Evolutionary conservation across 2,329 filamentous ascomycete genomes (phyloP).

Genomic region (Aspergillus amoenus): DNA sequence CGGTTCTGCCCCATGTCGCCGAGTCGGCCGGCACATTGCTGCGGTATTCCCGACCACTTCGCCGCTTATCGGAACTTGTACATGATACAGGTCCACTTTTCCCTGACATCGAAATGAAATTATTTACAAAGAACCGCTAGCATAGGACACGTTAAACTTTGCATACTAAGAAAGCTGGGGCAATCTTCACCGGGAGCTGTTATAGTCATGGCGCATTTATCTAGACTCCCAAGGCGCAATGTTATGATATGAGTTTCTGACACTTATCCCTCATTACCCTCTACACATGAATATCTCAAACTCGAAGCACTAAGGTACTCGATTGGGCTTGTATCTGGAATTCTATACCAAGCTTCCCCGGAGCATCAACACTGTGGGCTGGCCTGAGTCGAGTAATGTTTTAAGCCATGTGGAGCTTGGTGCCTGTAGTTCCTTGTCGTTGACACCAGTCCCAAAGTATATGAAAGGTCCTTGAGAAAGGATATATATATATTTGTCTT

Average conservation of each 20-base stretch:
- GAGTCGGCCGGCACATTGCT: constrained; percentile 27
- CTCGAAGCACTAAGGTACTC: background rate
- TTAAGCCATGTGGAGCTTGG: background rate
- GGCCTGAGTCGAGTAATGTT: background rate
- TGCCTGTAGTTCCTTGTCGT: background rate
- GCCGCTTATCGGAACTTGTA: constrained; percentile 30
- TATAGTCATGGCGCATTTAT: background rate
- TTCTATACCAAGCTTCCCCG: background rate
- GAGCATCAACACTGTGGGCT: background rate
- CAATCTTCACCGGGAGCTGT: constrained; percentile 2
- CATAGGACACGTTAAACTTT: background rate
- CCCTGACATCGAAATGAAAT: constrained; percentile 21
- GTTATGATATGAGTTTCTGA: background rate
- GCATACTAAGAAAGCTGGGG: background rate
- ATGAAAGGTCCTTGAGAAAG: background rate
- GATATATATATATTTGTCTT: background rate
- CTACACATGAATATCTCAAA: background rate
- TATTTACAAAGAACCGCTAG: constrained; percentile 27
- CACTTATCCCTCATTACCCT: background rate
- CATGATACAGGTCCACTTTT: constrained; percentile 16
- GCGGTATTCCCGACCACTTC: constrained; percentile 23
- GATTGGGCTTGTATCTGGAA: background rate
- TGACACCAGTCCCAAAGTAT: background rate
- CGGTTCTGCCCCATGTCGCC: constrained; percentile 14
- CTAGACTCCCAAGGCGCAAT: background rate